phyloP scores from a whole-genome alignment of 2,329 filamentous ascomycete genomes.

The Exophiala bonariae region DNA sequence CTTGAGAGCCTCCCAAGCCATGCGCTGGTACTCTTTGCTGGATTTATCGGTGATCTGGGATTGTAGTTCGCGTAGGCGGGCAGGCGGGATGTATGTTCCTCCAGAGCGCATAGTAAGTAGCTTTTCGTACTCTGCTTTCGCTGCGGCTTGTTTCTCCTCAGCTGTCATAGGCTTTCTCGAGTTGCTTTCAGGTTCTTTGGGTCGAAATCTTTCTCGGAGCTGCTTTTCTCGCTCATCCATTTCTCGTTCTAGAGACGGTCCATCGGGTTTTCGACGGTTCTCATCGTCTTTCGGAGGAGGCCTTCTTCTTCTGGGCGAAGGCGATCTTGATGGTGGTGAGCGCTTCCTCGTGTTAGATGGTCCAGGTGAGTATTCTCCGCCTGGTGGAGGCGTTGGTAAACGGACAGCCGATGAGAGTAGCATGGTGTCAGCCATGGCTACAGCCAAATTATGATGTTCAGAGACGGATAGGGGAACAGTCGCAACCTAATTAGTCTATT shows the following conservation, averaged over 20 bases:
- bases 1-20: conserved; percentile 98
- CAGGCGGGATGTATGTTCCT: conserved; percentile 94
- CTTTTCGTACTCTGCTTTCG: conserved; percentile 92
- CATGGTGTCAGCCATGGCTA: conserved; percentile 45
- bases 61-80: conserved; percentile 84
- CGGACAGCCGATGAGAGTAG: conserved; percentile 57
- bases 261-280: conserved; percentile 27
- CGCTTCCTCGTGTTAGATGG: conserved; percentile 56
- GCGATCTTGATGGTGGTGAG: conserved; percentile 56
- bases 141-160: conserved; percentile 82
- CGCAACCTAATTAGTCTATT: no score
- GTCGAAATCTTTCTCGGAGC: conserved; percentile 54
- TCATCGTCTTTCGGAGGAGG: conserved; percentile 43
- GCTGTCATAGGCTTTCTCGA: conserved; percentile 60
- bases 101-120: conserved; percentile 89
- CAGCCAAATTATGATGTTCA: no score
- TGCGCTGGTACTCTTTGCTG: conserved; percentile 95
- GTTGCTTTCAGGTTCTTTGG: conserved; percentile 50
- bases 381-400: conserved; percentile 57
- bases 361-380: conserved; percentile 48
- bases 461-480: no score
- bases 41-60: conserved; percentile 95
- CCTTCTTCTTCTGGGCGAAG: conserved; percentile 52
- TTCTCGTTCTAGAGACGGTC: conserved; percentile 49
- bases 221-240: conserved; percentile 52